Base-by-base conservation (phyloP, 352 stramenopile species). In the Globisporangium ultimum region DNA sequence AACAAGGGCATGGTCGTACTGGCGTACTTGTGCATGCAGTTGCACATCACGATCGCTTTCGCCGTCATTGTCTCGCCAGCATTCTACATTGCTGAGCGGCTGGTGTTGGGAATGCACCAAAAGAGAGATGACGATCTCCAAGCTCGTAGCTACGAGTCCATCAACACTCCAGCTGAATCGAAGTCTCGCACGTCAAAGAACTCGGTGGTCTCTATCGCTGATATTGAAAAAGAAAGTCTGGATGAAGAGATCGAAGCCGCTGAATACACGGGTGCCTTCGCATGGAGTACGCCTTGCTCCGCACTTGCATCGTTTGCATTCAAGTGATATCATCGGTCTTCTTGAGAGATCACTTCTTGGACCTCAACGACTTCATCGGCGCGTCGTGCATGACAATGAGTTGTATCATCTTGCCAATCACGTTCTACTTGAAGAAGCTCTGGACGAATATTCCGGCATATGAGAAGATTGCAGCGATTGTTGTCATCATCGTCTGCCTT, bases 381-480 rank as follows among this genome's bases (percentile, higher is more conserved):
- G 49, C 46, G 28, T 50, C 57, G 5, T 48, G 43, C 43, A 48
- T 48, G 14, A 48, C 43, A 13, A 48, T 48, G 43, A 48, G 43
- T 15, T 48, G 24, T 5, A 32, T 32, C 24, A 5, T 32, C 24
- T 32, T 32, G 24, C 24, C 24, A 5, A 32, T 32, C 8, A 11
- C 15, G 43, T 48, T 48, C 43, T 48, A 48, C 43, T 42, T 58
- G 10, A 54, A 58, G 6, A 66, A 40, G 0, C 72, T 66, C 49
- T 74, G 84, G n/a, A 84, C 87, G 5, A 87, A 87, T 1, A 54
- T 96, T 3, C 58, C 96, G 24, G 73, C 90, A 50, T 83, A 96
- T 77, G 73, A 78, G 48, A 80, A 88, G 71, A 74, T 58, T 32
- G 49, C 72, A 13, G 77, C 69, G 9, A 96, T 96, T 53, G 80